Percentiles rank a stretch among this genome's conserved stretches.
phyloP scores from a whole-genome alignment of 2,329 filamentous ascomycete genomes.

The Thielaviopsis euricoi region DNA sequence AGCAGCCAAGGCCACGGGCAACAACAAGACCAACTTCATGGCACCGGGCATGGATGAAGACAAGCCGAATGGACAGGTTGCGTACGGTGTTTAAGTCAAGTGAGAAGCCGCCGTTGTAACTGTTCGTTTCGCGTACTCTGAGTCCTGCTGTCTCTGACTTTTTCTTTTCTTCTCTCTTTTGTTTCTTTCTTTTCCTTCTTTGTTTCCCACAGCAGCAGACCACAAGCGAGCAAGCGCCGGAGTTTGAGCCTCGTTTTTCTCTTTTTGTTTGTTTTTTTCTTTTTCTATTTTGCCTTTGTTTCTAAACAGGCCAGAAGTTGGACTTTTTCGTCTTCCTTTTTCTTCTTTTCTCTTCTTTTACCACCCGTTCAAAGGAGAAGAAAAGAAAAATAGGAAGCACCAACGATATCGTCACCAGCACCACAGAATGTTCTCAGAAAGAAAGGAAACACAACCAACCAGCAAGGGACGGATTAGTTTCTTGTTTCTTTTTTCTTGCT shows the following conservation, averaged over 20 bases:
- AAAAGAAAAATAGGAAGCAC: not conserved
- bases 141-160: not conserved
- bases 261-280: too few relatives aligned
- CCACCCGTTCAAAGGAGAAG: not conserved
- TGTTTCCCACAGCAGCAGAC: not conserved
- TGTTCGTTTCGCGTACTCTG: not conserved
- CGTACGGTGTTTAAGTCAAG: constrained; percentile 35
- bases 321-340: not conserved
- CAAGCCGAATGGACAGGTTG: constrained; percentile 43
- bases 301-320: not conserved
- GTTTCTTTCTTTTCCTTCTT: not conserved
- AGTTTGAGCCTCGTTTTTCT: not conserved
- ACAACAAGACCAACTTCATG: constrained; percentile 66
- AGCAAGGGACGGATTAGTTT: not conserved
- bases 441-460: not conserved
- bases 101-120: not conserved
- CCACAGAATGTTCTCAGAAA: not conserved
- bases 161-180: not conserved
- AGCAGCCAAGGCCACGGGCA: constrained; percentile 70
- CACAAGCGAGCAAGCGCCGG: not conserved
- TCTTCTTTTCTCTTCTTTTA: not conserved
- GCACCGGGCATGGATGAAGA: constrained; percentile 51
- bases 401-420: not conserved
- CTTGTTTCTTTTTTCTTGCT: not conserved
- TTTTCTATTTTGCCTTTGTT: not conserved